phyloP scores from a whole-genome alignment of 108 stramenopile genomes.

The Skeletonema tropicum region DNA sequence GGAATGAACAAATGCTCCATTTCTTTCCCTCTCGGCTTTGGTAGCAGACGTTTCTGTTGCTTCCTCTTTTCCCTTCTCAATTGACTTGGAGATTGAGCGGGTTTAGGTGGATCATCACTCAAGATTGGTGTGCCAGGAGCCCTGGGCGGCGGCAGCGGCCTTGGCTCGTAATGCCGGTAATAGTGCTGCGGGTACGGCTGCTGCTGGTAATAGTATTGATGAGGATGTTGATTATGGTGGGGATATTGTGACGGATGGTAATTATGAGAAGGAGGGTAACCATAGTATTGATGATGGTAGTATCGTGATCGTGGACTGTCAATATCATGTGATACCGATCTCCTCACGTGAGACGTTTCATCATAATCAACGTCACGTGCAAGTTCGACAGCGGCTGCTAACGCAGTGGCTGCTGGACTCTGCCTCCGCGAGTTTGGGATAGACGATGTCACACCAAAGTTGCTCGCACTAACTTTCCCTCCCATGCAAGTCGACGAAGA shows the following conservation, averaged over 20 bases:
- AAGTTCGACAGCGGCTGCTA: background rate
- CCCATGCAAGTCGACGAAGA: background rate
- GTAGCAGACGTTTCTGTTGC: conserved; percentile 24
- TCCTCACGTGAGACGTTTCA: background rate
- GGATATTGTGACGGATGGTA: background rate
- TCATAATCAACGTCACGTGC: background rate
- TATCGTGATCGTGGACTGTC: conserved; percentile 8
- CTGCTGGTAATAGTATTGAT: background rate
- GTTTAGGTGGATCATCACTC: conserved; percentile 11
- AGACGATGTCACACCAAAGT: background rate
- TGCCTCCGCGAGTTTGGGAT: background rate
- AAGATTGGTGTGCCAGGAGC: conserved; percentile 3
- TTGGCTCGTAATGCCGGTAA: background rate
- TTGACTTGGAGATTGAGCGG: background rate
- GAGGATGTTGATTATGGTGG: background rate
- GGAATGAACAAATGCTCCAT: conserved; percentile 51
- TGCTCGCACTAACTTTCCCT: background rate
- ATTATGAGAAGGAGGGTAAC: conserved; percentile 2
- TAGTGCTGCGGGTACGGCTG: background rate
- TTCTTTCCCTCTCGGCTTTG: conserved; percentile 21
- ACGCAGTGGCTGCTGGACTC: background rate
- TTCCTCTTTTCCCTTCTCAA: conserved; percentile 4
- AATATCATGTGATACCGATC: conserved; percentile 20
- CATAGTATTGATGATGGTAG: background rate
- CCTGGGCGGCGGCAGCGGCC: background rate